Conservation (phyloP, 805 yeast species). For the Candida sphagnicola region DNA sequence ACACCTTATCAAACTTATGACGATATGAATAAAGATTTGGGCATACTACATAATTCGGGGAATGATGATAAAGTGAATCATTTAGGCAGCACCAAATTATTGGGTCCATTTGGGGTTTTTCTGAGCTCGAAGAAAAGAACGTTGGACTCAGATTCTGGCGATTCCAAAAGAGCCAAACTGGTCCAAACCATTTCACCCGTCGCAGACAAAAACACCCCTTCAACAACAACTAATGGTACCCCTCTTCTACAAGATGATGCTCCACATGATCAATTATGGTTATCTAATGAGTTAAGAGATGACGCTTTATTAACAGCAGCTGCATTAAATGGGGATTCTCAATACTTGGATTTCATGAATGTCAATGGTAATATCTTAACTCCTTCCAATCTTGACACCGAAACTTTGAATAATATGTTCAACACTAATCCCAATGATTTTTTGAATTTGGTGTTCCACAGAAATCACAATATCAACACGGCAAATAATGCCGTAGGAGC, state of each 20-base stretch:
- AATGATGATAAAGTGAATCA: slow-evolving; percentile 29
- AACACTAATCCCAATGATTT: slow-evolving; percentile 30
- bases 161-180: slow-evolving; percentile 10
- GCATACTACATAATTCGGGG: slow-evolving; percentile 46
- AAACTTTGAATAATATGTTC: slow-evolving; percentile 5
- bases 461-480: slow-evolving; percentile 20
- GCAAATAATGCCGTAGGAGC: too few species aligned
- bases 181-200: not conserved
- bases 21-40: slow-evolving; percentile 73
- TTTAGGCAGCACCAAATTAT: slow-evolving; percentile 44
- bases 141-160: slow-evolving; percentile 29
- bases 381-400: slow-evolving; percentile 4
- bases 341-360: slow-evolving; percentile 50
- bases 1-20: slow-evolving; percentile 65
- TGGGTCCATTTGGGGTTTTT: slow-evolving; percentile 86
- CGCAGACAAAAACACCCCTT: not conserved
- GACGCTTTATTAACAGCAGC: slow-evolving; percentile 74
- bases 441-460: slow-evolving; percentile 51
- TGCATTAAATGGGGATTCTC: slow-evolving; percentile 59
- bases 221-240: slow-evolving; percentile 3
- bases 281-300: slow-evolving; percentile 65
- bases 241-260: slow-evolving; percentile 11
- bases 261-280: slow-evolving; percentile 57
- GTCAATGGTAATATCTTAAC: slow-evolving; percentile 8
- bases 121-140: slow-evolving; percentile 14